A percentile compares a stretch with the other conserved stretches of the same genome.
These are phyloP conservation scores for Ogataea salicorniae DNA, from an alignment of 805 yeast genomes.

Conservation along the genomic window DNA sequence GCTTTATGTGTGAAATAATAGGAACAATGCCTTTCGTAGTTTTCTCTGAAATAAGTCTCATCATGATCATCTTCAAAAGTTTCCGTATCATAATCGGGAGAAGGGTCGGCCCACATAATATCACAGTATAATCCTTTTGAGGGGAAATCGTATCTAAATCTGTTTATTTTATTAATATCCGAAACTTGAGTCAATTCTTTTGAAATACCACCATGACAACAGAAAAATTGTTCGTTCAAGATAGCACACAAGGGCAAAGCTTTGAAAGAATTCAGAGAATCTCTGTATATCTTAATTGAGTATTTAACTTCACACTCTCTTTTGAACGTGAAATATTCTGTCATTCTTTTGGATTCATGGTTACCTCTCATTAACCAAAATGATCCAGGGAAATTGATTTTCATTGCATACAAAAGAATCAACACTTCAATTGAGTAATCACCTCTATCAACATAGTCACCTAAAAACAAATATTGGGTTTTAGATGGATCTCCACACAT, in stretches of 20 bases:
- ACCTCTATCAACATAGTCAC: conserved; percentile 96
- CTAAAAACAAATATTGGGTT: conserved; percentile 78
- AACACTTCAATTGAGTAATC: conserved; percentile 84
- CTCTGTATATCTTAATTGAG: conserved; percentile 57
- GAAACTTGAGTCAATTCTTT: conserved; percentile 70
- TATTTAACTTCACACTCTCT: conserved; percentile 87
- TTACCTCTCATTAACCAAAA: conserved; percentile 87
- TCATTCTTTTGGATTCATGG: conserved; percentile 90
- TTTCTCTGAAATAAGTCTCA: conserved; percentile 50
- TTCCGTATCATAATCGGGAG: conserved; percentile 71
- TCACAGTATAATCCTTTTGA: conserved; percentile 92
- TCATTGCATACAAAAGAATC: conserved; percentile 70
- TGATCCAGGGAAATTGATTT: conserved; percentile 66
- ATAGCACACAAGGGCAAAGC: conserved; percentile 87
- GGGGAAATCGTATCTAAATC: conserved; percentile 83
- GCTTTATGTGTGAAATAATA: conserved; percentile 83
- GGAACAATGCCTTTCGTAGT: conserved; percentile 82
- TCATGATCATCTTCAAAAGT: conserved; percentile 29
- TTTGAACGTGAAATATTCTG: conserved; percentile 91
- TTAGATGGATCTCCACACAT: conserved; percentile 83
- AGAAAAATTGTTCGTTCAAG: conserved; percentile 87
- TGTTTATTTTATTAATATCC: conserved; percentile 62
- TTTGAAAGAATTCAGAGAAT: conserved; percentile 72
- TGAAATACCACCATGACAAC: conserved; percentile 93
- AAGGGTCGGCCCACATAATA: conserved; percentile 91